Evolutionary conservation across 345 rosid genomes (phyloP).

Genomic region (Clausena lansium): DNA sequence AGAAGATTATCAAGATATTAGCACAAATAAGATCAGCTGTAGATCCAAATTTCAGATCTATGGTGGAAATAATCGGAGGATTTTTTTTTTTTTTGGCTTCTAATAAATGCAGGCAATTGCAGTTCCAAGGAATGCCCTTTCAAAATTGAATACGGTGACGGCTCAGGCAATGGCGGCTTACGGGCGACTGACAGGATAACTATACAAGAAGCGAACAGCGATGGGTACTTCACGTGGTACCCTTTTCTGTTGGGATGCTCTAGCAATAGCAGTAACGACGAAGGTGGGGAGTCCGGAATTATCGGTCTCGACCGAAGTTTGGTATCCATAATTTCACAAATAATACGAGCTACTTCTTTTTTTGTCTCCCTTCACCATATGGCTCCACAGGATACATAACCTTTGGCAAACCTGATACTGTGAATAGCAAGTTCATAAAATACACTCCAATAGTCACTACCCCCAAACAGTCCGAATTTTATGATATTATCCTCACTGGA

Average conservation of each 20-base stretch:
- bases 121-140: slow-evolving; percentile 19
- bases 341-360: slow-evolving; percentile 17
- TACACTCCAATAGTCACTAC: too few species aligned
- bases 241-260: slow-evolving; percentile 6
- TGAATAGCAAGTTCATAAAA: too few species aligned
- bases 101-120: slow-evolving; percentile 8
- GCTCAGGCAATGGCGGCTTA: slow-evolving; percentile 6
- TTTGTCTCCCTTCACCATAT: slow-evolving; percentile 29
- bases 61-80: too few species aligned
- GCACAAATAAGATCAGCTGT: too few species aligned
- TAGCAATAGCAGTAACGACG: not conserved
- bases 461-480: not conserved
- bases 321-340: too few species aligned
- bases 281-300: not conserved
- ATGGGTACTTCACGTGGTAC: too few species aligned
- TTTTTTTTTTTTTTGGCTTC: not conserved
- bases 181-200: not conserved
- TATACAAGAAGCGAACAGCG: too few species aligned
- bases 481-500: slow-evolving; percentile 23
- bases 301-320: too few species aligned
- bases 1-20: too few species aligned
- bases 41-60: too few species aligned
- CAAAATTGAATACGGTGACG: slow-evolving; percentile 18
- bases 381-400: slow-evolving; percentile 21
- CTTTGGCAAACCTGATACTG: too few species aligned